phyloP scores from a whole-genome alignment of 345 rosid species.

The Xanthoceras sorbifolium region DNA sequence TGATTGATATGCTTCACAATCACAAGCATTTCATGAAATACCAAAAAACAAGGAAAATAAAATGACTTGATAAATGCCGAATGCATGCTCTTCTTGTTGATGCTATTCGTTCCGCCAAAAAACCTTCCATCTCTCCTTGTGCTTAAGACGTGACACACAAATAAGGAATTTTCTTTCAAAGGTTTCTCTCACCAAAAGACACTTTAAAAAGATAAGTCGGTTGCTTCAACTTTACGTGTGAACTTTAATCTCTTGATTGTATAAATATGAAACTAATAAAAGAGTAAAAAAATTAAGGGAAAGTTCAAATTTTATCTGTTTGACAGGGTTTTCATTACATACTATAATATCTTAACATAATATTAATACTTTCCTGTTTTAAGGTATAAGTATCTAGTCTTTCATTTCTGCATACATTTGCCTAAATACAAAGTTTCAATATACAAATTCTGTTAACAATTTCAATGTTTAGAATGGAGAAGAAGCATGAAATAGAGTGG shows the following conservation, averaged over 20 bases:
- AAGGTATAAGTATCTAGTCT: too few species aligned
- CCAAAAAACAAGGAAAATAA: neutral
- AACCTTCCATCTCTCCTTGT: neutral
- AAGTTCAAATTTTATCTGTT: neutral
- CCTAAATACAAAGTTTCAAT: neutral
- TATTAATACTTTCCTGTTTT: too few species aligned
- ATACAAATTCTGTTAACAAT: neutral
- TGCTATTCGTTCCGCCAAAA: neutral
- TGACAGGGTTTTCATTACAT: neutral
- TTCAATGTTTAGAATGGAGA: constrained; percentile 5
- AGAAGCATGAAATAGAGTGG: constrained; percentile 29
- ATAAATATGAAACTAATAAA: neutral
- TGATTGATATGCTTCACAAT: too few species aligned
- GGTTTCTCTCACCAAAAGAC: too few species aligned
- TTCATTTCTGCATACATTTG: neutral
- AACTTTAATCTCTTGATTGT: neutral
- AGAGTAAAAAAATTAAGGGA: neutral
- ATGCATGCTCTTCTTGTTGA: neutral
- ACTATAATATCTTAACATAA: too few species aligned
- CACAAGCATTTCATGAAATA: neutral
- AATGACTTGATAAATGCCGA: neutral
- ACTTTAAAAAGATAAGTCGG: neutral
- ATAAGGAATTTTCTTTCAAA: too few species aligned
- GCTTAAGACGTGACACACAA: neutral
- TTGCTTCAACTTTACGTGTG: neutral